Evolutionary conservation across 1,284 basidiomycete genomes (phyloP).

Genomic region (Athelia psychrophila): DNA sequence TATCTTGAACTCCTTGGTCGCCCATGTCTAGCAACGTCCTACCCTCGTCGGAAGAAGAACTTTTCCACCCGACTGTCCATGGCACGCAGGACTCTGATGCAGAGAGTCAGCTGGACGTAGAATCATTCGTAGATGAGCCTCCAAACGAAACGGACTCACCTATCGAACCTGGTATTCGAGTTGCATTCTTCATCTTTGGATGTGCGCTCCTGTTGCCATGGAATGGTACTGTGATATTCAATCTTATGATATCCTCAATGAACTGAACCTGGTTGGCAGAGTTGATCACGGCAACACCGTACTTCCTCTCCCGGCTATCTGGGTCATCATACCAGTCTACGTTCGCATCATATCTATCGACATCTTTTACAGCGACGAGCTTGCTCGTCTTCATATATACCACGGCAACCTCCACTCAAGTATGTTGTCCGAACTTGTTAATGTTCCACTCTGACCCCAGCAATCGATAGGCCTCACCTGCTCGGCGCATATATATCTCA

Average conservation of each 20-base stretch:
- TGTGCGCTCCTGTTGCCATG: conserved; percentile 73
- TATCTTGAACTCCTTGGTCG: not conserved
- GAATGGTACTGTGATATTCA: conserved; percentile 53
- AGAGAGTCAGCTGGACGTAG: no score
- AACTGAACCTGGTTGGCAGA: conserved; percentile 34
- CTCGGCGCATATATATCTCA: conserved; percentile 45
- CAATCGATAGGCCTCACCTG: conserved; percentile 43
- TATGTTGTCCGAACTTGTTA: conserved; percentile 26
- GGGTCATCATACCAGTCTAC: conserved; percentile 52
- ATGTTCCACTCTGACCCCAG: not conserved
- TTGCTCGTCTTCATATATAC: conserved; percentile 71
- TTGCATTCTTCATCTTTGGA: conserved; percentile 70
- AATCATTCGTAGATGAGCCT: no score
- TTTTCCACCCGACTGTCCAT: not conserved
- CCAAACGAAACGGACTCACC: no score
- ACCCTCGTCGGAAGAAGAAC: conserved; percentile 9
- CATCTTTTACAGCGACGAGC: conserved; percentile 59
- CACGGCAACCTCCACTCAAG: conserved; percentile 64
- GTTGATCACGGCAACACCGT: conserved; percentile 74
- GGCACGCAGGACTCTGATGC: no score
- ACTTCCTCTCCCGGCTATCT: conserved; percentile 63
- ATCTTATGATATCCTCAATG: conserved; percentile 3
- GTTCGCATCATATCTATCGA: conserved; percentile 71
- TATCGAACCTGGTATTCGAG: conserved; percentile 45
- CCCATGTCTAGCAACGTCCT: not conserved